A percentile compares a stretch with the other conserved stretches of the same genome.
These are phyloP conservation scores for Verticillium albo-atrum DNA, from an alignment of 2,329 filamentous ascomycete species.

Conservation along the genomic window DNA sequence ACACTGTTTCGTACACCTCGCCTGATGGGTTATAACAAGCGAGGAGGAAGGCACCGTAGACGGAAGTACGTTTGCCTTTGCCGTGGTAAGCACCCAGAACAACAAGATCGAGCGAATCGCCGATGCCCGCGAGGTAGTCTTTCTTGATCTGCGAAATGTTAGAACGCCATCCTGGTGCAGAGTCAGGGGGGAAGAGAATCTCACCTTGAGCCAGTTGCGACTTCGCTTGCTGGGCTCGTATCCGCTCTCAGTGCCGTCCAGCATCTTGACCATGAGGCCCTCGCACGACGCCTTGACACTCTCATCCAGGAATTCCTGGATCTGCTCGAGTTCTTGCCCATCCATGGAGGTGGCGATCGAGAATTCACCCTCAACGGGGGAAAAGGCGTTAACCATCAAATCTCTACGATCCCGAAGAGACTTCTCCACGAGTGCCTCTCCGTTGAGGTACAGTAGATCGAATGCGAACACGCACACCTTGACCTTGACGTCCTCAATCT, in stretches of 20 bases:
- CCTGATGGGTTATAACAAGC: conserved; percentile 82
- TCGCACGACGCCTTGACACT: conserved; percentile 95
- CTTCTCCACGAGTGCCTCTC: conserved; percentile 83
- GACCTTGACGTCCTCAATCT: conserved; percentile 90
- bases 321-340: conserved; percentile 86
- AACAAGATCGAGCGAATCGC: conserved; percentile 93
- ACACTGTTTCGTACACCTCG: conserved; percentile 89
- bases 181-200: neutral
- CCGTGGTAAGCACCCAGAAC: conserved; percentile 93
- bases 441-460: conserved; percentile 89
- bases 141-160: conserved; percentile 72
- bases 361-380: conserved; percentile 82
- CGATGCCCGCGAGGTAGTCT: conserved; percentile 89
- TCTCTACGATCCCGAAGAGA: conserved; percentile 78
- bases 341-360: conserved; percentile 83
- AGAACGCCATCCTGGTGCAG: neutral
- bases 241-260: conserved; percentile 85
- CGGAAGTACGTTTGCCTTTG: conserved; percentile 90
- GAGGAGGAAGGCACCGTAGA: conserved; percentile 92
- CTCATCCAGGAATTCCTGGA: conserved; percentile 87
- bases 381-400: conserved; percentile 69
- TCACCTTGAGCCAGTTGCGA: conserved; percentile 94
- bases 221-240: conserved; percentile 96
- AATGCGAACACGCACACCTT: conserved; percentile 98
- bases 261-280: conserved; percentile 99